Evolutionary conservation across 1,284 basidiomycete species (phyloP).

Genomic region (Cryptococcus depauperatus): DNA sequence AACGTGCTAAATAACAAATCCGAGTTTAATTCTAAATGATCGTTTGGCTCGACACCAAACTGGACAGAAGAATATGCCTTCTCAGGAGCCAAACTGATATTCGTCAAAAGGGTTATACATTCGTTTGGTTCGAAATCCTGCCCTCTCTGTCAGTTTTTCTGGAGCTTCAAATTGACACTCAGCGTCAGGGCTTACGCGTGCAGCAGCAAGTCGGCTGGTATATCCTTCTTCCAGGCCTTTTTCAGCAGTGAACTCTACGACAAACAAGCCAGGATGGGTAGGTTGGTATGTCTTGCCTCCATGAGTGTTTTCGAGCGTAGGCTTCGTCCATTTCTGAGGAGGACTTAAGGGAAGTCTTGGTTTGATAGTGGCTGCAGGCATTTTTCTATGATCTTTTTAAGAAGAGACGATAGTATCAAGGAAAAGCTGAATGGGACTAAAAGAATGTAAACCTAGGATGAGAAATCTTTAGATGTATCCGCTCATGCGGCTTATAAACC

Average conservation of each 20-base stretch:
- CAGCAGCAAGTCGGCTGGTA: slow-evolving; percentile 36
- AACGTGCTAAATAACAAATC: slow-evolving; percentile 53
- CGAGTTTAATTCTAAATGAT: slow-evolving; percentile 57
- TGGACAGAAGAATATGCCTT: slow-evolving; percentile 46
- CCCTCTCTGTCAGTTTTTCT: neutral
- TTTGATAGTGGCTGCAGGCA: slow-evolving; percentile 21
- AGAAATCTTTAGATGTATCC: too few species aligned
- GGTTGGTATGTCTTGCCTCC: slow-evolving; percentile 37
- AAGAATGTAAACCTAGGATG: too few species aligned
- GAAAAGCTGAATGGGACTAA: too few species aligned
- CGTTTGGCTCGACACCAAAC: slow-evolving; percentile 46
- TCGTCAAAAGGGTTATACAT: slow-evolving; percentile 29
- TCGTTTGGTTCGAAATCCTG: slow-evolving; percentile 37
- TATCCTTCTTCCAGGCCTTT: slow-evolving; percentile 27
- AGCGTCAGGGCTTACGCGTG: slow-evolving; percentile 24
- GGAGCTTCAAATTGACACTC: neutral
- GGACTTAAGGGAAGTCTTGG: slow-evolving; percentile 17
- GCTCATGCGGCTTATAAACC: too few species aligned
- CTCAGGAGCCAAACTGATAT: slow-evolving; percentile 32
- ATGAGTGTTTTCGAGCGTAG: slow-evolving; percentile 28
- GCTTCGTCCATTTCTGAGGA: slow-evolving; percentile 28
- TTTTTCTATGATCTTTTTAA: too few species aligned
- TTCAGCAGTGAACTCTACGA: slow-evolving; percentile 30
- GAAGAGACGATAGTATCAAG: too few species aligned
- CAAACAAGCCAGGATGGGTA: slow-evolving; percentile 37